phyloP scores from a whole-genome alignment of 208 protist species.

The Leishmania arabica region DNA sequence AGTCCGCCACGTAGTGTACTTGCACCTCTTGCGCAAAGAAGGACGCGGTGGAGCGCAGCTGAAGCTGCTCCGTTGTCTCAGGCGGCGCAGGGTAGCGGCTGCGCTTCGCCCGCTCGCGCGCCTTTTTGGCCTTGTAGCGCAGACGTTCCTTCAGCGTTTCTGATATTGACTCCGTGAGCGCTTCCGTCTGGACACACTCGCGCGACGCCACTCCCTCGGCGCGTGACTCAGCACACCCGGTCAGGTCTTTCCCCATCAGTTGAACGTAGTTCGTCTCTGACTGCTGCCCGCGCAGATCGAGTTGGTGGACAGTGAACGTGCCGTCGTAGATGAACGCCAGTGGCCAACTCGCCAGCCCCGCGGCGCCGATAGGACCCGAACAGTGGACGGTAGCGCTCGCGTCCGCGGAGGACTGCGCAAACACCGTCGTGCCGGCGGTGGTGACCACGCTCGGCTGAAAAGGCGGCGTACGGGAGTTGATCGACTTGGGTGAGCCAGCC shows the following conservation, averaged over 20 bases:
- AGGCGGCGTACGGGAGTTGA: neutral
- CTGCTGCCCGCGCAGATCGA: conserved; percentile 67
- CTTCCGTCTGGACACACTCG: conserved; percentile 84
- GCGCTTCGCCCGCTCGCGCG: conserved; percentile 52
- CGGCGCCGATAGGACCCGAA: neutral
- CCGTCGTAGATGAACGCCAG: conserved; percentile 56
- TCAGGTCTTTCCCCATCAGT: conserved; percentile 56
- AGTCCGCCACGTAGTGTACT: conserved; percentile 78
- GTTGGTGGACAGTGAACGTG: conserved; percentile 67
- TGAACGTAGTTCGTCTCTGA: conserved; percentile 71
- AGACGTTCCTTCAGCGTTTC: conserved; percentile 46
- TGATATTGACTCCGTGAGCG: conserved; percentile 74
- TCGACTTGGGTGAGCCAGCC: neutral
- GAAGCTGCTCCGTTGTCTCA: conserved; percentile 64
- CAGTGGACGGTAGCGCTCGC: neutral
- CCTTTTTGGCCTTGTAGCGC: conserved; percentile 48
- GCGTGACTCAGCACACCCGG: conserved; percentile 61
- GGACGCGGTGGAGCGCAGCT: conserved; percentile 60
- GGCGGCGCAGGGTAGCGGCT: conserved; percentile 70
- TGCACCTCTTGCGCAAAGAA: conserved; percentile 74
- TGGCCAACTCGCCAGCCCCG: neutral
- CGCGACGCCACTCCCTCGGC: conserved; percentile 68
- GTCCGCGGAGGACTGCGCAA: neutral
- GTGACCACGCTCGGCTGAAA: neutral
- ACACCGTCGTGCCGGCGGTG: neutral